A percentile compares a stretch with the other conserved stretches of the same genome.
Conservation (phyloP, 208 protist species). For the Blastocrithidia nonstop region DNA sequence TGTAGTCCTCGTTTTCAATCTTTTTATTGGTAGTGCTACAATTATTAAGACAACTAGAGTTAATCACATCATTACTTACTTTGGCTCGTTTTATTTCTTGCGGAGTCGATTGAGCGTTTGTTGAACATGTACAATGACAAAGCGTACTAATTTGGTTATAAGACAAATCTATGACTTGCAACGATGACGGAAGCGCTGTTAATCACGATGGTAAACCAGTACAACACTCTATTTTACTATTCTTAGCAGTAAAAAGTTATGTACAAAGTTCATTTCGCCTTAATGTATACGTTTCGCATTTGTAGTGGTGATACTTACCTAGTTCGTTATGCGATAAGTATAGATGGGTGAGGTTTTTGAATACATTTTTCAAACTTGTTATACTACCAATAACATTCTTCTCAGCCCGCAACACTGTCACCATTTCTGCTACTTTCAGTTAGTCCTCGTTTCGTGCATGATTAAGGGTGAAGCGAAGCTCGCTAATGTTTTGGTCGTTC, state of each 20-base stretch:
- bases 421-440: constrained; percentile 20
- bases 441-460: constrained; percentile 26
- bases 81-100: not conserved
- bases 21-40: not conserved
- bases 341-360: constrained; percentile 35
- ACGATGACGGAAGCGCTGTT: constrained; percentile 29
- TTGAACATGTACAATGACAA: constrained; percentile 21
- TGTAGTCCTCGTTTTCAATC: not conserved
- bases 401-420: constrained; percentile 18
- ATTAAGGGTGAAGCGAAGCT: constrained; percentile 39
- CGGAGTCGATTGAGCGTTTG: no score
- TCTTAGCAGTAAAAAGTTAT: not conserved
- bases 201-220: constrained; percentile 44
- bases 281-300: not conserved
- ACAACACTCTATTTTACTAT: constrained; percentile 5
- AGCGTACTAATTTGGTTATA: constrained; percentile 59
- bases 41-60: not conserved
- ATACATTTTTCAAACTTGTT: constrained; percentile 29
- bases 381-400: constrained; percentile 45
- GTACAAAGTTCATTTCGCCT: not conserved
- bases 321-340: constrained; percentile 54
- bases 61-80: not conserved
- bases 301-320: constrained; percentile 5
- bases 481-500: constrained; percentile 30
- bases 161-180: constrained; percentile 45